Conservation (phyloP, 164 flowering plant species). For the Berberis thunbergii region DNA sequence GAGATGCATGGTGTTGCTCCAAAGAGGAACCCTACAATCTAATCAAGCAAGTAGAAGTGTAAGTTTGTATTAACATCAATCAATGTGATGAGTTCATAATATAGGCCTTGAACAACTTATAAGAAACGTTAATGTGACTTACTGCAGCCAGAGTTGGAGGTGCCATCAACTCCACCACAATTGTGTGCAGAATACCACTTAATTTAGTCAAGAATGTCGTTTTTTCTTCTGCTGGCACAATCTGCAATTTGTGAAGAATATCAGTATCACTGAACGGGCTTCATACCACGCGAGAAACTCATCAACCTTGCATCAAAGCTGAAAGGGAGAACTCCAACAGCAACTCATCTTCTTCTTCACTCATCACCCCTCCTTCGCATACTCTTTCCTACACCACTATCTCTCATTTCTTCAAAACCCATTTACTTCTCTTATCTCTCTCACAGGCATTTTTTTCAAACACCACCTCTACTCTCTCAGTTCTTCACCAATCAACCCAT, state of each 20-base stretch:
- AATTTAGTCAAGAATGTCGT: constrained; percentile 24
- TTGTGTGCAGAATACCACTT: constrained; percentile 27
- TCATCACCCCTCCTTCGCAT: constrained; percentile 9
- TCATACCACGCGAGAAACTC: not conserved
- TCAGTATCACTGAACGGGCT: not conserved
- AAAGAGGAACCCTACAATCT: constrained; percentile 67
- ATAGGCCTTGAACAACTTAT: no score
- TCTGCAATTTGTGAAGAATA: constrained; percentile 9
- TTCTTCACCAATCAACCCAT: no score
- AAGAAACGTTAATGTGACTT: constrained; percentile 16
- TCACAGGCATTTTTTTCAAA: no score
- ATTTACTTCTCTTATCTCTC: no score
- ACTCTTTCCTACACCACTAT: no score
- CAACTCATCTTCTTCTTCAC: constrained; percentile 7
- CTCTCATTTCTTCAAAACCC: no score
- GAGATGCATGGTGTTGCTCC: constrained; percentile 63
- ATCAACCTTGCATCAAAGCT: constrained; percentile 15
- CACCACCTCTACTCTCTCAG: no score
- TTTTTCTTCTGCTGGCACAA: constrained; percentile 8
- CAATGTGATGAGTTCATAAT: no score
- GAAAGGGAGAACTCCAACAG: no score
- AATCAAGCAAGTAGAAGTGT: constrained; percentile 4
- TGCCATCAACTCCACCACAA: constrained; percentile 60
- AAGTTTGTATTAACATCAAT: not conserved
- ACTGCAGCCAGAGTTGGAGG: constrained; percentile 87